Base-by-base conservation (phyloP, 768 basidiomycete genomes). In the Tylopilus felleus region DNA sequence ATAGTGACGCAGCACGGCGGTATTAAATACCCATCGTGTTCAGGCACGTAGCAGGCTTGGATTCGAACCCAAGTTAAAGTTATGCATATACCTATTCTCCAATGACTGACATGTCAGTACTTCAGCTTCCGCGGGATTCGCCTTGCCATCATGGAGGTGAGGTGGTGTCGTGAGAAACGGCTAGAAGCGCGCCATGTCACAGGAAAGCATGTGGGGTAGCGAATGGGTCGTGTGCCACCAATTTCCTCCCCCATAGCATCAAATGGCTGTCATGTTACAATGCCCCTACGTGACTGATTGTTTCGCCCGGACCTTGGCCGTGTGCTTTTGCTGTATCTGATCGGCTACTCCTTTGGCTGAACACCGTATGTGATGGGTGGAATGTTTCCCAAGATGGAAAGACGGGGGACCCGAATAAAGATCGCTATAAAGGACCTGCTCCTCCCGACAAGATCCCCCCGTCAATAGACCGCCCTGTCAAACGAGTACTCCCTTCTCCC, bases 351-450 rank as follows among this genome's bases (percentile, higher is more conserved):
- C 1, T 38, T 36, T 38, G 60, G 51, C 9, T 1, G 23, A 36
- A 23, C 10, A 1, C 51, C 21, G 48, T 14, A 38, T 36, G 28
- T n/a, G 45, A 50, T 47, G 38, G 40, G 8, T 12, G 16, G 28
- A 29, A 2, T n/a, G 19, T 41, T 47, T 25, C 62, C 39, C 3
- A 3, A 53, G 57, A 43, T 35, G 52, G 55, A 62, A 47, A 9
- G 2, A 4, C 3, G 2, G 7, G 54, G 49, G 46, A 55, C 8
- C 55, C 63, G 60, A 65, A 44, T 12, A 56, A 10, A 39, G 35
- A 21, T 31, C 16, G 13, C 25, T 64, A 65, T 65, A 65, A 57
- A 52, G n/a, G 13, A 29, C 21, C 8, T 36, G 35, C 35, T 17
- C 27, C 23, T n/a, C 22, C 16, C 21, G 31, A 48, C 42, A 36